Evolutionary conservation across 116 monocot species (phyloP), one percentile per base, ranked within the genome.

Genomic region (Phalaenopsis hybrid): DNA sequence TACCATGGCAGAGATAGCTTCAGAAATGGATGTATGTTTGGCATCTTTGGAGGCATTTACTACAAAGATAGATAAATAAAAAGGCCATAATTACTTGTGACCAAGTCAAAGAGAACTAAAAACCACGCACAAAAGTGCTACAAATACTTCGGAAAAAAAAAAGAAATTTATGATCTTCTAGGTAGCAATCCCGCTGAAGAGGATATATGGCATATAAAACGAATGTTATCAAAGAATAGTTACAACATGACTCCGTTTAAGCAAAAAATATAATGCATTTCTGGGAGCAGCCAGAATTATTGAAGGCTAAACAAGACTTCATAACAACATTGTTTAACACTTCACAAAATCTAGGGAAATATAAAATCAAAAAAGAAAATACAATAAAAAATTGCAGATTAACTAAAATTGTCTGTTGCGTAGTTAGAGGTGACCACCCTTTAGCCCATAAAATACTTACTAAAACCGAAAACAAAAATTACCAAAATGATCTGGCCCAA

Each of bases 41-140:
- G 92, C 85, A 69, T 83, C 85, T 79, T 88, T 91, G 78, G 89
- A 67, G 16, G 86, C 76, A 80, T 89, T 94, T 41, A 82, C 96
- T 96, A 82, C 63, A 88, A 86, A 69, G 20, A 55, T 79, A 73
- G 13, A 55, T 25, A 44, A 46, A 75, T 75, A 18, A 75, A 37
- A 72, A 75, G n/a, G 1, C 1, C 7, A 45, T 75, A 44, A 75
- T 18, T 75, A 75, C 18, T 75, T 75, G 4, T 72, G 34, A 37
- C 25, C 55, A 55, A 55, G 31, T 72, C 10, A 37, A 41, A 15
- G 72, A 37, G 37, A 13, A 7, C n/a, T 72, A 13, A 72, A 72
- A 37, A 13, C 37, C 37, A 34, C 37, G 72, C 10, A 8, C 31
- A 12, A 34, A 70, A 33, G 37, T 63, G 34, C 15, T 34, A 72